Evolutionary conservation across 768 basidiomycete species (phyloP), one percentile per base, ranked within the genome.

Genomic region (Mycena belliarum): DNA sequence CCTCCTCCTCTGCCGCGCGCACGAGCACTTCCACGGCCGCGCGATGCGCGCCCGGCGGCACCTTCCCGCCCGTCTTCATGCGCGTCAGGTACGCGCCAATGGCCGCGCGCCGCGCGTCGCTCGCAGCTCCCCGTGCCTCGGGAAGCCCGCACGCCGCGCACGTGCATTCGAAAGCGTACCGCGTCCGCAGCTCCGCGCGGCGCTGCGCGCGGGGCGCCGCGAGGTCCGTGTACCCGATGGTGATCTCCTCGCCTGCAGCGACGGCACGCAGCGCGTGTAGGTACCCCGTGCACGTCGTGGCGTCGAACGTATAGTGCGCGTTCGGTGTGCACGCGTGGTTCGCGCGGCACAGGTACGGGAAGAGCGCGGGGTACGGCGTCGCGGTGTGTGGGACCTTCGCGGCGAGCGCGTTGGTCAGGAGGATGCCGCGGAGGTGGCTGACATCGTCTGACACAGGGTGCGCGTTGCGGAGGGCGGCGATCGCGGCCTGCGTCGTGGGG

Each of bases 281-380:
- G 12, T 42, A 55, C 18, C 62, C 62, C 8, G 42, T 26, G 33
- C 56, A 63, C 14, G 43, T 54, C 3, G 40, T 43, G 11, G 4
- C 14, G 46, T 20, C 38, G 48, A 63, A 63, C 15, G 11, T 23
- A 25, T 45, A 63, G 43, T 57, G 55, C 42, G 62, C 55, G 58
- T 63, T 63, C 6, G 62, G 62, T 2, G 42, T 21, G 38, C 62
- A 63, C 41, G 35, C 58, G 52, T 63, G 62, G 51, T 63, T 63
- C 25, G 58, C 53, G 35, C 58, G 49, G 48, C 62, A 57, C n/a
- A 63, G 44, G 8, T 20, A 3, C 15, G 54, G 41, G 49, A 60
- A 63, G 42, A 63, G 54, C 49, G 46, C 53, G 33, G 41, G 12
- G 53, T 21, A 52, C 12, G 7, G 55, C 25, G 28, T 18, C 20